phyloP scores from a whole-genome alignment of 176 grass and related monocot species.

The Raddia distichophylla region DNA sequence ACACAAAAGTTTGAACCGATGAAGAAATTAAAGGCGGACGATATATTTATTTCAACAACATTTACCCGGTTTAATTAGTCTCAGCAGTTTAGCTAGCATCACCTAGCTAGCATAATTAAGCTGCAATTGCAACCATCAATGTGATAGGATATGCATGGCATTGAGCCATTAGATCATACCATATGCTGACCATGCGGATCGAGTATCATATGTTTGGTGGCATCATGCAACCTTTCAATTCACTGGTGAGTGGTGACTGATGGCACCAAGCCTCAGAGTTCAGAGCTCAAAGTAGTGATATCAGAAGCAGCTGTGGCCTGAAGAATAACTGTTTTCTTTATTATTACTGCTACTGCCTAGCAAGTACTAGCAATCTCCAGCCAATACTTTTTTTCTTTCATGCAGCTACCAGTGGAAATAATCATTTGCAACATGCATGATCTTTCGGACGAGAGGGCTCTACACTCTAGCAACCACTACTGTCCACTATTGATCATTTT shows the following conservation, averaged over 20 bases:
- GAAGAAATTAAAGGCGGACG: no score
- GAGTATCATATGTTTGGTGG: constrained; percentile 1
- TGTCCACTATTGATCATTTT: no score
- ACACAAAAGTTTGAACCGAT: no score
- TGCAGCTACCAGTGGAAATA: constrained; percentile 8
- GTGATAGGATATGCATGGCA: no score
- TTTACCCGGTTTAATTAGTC: no score
- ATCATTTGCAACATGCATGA: constrained; percentile 24
- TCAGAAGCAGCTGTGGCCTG: background rate
- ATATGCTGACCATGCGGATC: background rate
- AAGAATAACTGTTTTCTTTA: background rate
- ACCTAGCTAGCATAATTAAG: no score
- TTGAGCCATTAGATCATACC: background rate
- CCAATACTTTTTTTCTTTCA: constrained; percentile 22
- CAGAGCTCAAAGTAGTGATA: background rate
- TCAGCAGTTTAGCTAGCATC: background rate
- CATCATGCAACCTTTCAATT: constrained; percentile 20
- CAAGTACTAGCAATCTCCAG: background rate
- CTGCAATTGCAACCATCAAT: no score
- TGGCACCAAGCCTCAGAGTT: background rate
- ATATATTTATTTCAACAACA: no score
- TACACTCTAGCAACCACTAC: constrained; percentile 23
- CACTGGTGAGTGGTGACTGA: background rate
- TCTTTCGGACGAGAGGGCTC: constrained; percentile 43
- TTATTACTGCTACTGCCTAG: background rate